Evolutionary conservation across 495 filamentous ascomycete genomes (phyloP), one percentile per base, ranked within the genome.

Genomic region (Talaromyces thailandensis): DNA sequence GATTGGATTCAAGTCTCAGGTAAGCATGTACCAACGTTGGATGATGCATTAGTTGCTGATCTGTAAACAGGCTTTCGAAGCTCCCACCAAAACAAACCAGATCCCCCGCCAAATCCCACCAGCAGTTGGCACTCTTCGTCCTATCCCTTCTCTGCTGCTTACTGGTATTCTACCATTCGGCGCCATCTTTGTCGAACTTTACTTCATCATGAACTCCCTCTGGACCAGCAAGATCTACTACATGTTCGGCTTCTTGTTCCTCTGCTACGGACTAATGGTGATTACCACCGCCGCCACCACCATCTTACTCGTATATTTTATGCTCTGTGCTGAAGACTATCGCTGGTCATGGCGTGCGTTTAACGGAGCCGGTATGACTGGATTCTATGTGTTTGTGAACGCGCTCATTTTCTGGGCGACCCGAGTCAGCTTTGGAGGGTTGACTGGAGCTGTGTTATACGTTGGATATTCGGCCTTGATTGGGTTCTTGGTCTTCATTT

Each of bases 181-280:
- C 52, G 92, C 94, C 52, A 97, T 98, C 75, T 96, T 96, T 64
- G 91, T 98, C 45, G 95, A 98, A 74, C 86, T 98, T 14, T 96
- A 94, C 82, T 96, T 96, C 75, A 96, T 98, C 76, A 94, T 97
- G 90, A 93, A 86, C 75, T 92, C 88, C 9, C 91, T 98, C 69
- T 98, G 94, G 94, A 93, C 92, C 73, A 90, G 86, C 79, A 93
- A 93, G 79, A 91, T 98, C 62, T 98, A 98, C 80, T 98, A 98
- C 80, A 98, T 98, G 94, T 98, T 98, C 67, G 94, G 94, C 29
- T 98, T 98, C 81, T 81, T 98, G 43, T 98, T 98, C 80, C 77
- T 98, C 58, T 96, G 92, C 82, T 98, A 95, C 74, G 93, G 89
- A 16, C 84, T 98, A 65, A 97, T 98, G 92, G 92, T 98, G 69